These are phyloP conservation scores for Magnaporthiopsis rhizophila DNA, from an alignment of 2,329 filamentous ascomycete species.

Conservation along the genomic window DNA sequence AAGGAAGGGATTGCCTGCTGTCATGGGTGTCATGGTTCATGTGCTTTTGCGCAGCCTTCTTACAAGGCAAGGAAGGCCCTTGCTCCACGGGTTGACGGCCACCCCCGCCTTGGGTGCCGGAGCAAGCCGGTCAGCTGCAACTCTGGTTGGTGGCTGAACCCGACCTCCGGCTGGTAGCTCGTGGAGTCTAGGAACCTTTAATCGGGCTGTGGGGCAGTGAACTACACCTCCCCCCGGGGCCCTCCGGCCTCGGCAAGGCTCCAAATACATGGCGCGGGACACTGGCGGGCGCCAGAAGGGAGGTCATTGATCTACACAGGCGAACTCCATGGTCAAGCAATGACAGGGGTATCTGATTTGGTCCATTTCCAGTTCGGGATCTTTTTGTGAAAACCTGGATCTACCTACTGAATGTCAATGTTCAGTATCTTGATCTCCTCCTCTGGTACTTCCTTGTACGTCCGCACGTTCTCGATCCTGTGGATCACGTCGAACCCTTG, in stretches of 20 bases:
- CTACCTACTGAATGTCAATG: conserved; percentile 52
- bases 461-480: conserved; percentile 85
- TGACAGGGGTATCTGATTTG: no score
- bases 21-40: background rate
- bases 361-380: no score
- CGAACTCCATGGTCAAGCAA: no score
- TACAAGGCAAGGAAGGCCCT: background rate
- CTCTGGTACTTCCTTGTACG: conserved; percentile 86
- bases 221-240: background rate
- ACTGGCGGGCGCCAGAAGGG: no score
- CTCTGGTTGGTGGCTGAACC: background rate
- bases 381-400: background rate
- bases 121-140: background rate
- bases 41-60: background rate
- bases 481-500: conserved; percentile 92
- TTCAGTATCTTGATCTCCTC: conserved; percentile 97
- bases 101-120: background rate
- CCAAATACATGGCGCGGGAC: background rate
- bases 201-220: background rate
- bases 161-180: no score
- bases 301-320: background rate
- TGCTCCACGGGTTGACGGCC: background rate
- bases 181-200: background rate
- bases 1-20: background rate
- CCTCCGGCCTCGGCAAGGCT: background rate